phyloP scores from a whole-genome alignment of 2,329 filamentous ascomycete genomes.

The Paraphoma chrysanthemicola region DNA sequence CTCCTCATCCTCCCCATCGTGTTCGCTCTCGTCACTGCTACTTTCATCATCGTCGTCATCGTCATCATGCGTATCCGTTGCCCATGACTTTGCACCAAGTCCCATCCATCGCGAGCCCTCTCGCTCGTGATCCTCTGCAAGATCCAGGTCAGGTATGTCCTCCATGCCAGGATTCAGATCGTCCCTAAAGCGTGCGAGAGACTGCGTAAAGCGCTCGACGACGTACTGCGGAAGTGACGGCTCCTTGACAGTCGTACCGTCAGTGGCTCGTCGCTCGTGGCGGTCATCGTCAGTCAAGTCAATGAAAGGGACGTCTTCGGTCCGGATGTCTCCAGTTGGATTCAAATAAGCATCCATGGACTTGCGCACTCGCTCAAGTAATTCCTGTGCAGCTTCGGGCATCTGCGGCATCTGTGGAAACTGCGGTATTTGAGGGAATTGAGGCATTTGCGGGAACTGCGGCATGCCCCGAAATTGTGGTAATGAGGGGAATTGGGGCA shows the following conservation, averaged over 20 bases:
- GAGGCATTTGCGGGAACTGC: slow-evolving; percentile 34
- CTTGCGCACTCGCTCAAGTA: slow-evolving; percentile 44
- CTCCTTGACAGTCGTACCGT: slow-evolving; percentile 42
- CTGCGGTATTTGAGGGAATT: slow-evolving; percentile 32
- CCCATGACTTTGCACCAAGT: slow-evolving; percentile 33
- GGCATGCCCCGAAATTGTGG: slow-evolving; percentile 42
- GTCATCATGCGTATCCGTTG: slow-evolving; percentile 24
- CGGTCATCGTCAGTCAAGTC: slow-evolving; percentile 46
- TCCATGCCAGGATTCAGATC: slow-evolving; percentile 49
- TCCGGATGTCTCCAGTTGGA: slow-evolving; percentile 41
- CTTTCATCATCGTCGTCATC: slow-evolving; percentile 41
- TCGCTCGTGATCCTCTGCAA: slow-evolving; percentile 34
- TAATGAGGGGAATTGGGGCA: slow-evolving; percentile 36
- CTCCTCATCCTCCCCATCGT: slow-evolving; percentile 41
- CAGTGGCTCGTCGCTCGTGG: slow-evolving; percentile 41
- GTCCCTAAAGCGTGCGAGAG: slow-evolving; percentile 54
- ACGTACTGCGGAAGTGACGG: slow-evolving; percentile 55
- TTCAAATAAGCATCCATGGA: slow-evolving; percentile 56
- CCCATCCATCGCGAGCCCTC: slow-evolving; percentile 43
- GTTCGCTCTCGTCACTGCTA: slow-evolving; percentile 43
- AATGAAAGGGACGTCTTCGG: slow-evolving; percentile 44
- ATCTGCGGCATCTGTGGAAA: slow-evolving; percentile 37
- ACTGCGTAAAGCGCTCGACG: slow-evolving; percentile 53
- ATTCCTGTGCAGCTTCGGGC: slow-evolving; percentile 42
- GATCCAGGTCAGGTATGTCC: slow-evolving; percentile 39